phyloP scores from a whole-genome alignment of 768 basidiomycete species.

The Pulveroboletus sp. region DNA sequence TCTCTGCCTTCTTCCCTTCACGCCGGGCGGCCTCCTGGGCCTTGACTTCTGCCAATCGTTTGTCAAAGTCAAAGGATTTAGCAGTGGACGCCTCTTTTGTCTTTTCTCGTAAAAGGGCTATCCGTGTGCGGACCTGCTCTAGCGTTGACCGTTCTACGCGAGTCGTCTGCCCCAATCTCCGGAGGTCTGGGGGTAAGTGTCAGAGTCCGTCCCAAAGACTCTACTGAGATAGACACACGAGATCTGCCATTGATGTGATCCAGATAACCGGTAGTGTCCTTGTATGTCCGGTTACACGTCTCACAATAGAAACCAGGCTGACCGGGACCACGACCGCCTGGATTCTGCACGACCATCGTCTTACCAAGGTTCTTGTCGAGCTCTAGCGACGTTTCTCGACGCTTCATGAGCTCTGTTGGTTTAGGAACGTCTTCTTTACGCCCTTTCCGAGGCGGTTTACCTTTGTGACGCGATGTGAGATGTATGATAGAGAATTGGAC shows the following conservation, averaged over 20 bases:
- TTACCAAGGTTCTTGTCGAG: conserved; percentile 94
- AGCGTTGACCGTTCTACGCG: conserved; percentile 86
- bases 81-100: conserved; percentile 78
- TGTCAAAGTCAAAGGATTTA: conserved; percentile 93
- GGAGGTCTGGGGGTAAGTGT: conserved; percentile 59
- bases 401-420: conserved; percentile 90
- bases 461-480: conserved; percentile 35
- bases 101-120: conserved; percentile 81
- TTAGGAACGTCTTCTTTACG: conserved; percentile 76
- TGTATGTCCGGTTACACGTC: conserved; percentile 84
- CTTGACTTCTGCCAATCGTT: conserved; percentile 79
- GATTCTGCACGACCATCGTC: conserved; percentile 89
- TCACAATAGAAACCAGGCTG: conserved; percentile 95
- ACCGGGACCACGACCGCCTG: conserved; percentile 77
- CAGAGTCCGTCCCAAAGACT: neutral
- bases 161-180: conserved; percentile 93
- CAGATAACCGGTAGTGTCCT: conserved; percentile 89
- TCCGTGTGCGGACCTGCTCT: conserved; percentile 87
- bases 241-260: conserved; percentile 94
- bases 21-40: conserved; percentile 64
- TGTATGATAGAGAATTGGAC: neutral
- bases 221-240: conserved; percentile 52
- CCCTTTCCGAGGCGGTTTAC: conserved; percentile 75
- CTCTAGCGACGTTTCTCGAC: conserved; percentile 77
- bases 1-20: conserved; percentile 72